These are phyloP conservation scores for Fraxinus anomala DNA, from an alignment of 257 asterid genomes.

Conservation along the genomic window DNA sequence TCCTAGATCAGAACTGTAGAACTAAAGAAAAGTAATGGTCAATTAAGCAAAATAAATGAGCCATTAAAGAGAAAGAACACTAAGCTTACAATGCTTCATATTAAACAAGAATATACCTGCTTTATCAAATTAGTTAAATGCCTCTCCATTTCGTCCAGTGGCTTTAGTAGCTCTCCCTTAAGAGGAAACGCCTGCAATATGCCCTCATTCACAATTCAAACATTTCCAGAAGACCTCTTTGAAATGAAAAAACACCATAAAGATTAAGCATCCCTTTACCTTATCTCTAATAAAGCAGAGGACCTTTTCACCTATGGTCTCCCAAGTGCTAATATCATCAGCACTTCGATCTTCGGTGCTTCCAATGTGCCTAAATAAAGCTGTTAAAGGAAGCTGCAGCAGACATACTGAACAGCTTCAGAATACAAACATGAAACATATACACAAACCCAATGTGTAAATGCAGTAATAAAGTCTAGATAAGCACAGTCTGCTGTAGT, in stretches of 20 bases:
- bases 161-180: constrained; percentile 76
- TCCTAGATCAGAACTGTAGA: neutral
- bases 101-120: constrained; percentile 51
- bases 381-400: constrained; percentile 89
- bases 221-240: neutral
- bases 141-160: constrained; percentile 86
- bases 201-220: constrained; percentile 21
- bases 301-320: constrained; percentile 83
- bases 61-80: neutral
- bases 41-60: constrained; percentile 4
- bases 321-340: constrained; percentile 78
- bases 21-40: constrained; percentile 2
- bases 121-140: constrained; percentile 82
- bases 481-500: neutral
- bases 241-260: neutral
- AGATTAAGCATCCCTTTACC: constrained; percentile 40
- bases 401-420: constrained; percentile 31
- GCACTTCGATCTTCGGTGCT: constrained; percentile 75
- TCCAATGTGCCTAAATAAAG: constrained; percentile 82
- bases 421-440: constrained; percentile 6
- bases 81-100: neutral
- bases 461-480: constrained; percentile 10
- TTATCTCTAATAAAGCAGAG: constrained; percentile 80
- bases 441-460: constrained; percentile 1
- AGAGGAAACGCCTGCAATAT: constrained; percentile 76